A percentile compares a stretch with the other conserved stretches of the same genome.
These are phyloP conservation scores for Erodium texanum DNA, from an alignment of 441 rosid genomes.

Conservation along the genomic window DNA sequence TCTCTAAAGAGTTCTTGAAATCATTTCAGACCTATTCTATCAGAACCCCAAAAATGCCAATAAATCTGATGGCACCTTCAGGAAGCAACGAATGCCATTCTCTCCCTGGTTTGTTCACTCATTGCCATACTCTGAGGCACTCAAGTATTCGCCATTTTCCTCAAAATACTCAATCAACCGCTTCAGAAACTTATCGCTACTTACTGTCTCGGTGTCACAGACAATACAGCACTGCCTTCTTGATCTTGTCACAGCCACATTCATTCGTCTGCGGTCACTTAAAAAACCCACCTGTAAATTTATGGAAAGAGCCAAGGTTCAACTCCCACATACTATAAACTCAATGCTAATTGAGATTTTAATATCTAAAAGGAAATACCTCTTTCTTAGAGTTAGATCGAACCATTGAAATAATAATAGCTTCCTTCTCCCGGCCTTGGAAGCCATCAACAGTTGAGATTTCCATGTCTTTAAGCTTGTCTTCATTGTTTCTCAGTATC, in stretches of 20 bases:
- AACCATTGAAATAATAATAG: conserved; percentile 90
- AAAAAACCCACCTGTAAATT: conserved; percentile 63
- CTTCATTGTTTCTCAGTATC: conserved; percentile 61
- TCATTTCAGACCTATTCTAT: conserved; percentile 3
- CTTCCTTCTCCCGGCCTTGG: conserved; percentile 94
- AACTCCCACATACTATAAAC: neutral
- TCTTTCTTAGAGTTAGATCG: conserved; percentile 83
- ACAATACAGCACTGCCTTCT: conserved; percentile 87
- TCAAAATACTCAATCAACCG: conserved; percentile 77
- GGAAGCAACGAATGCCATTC: no score
- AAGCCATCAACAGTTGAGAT: conserved; percentile 95
- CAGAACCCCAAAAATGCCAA: neutral
- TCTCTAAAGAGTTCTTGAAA: conserved; percentile 2
- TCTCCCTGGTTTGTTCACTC: conserved; percentile 22
- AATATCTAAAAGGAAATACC: conserved; percentile 26
- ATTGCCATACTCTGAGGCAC: conserved; percentile 69
- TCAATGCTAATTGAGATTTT: conserved; percentile 5
- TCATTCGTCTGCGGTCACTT: conserved; percentile 81
- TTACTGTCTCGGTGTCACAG: conserved; percentile 86
- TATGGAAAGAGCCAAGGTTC: conserved; percentile 4
- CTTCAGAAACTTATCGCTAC: conserved; percentile 60
- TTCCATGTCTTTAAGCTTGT: conserved; percentile 69
- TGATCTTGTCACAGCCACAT: conserved; percentile 89
- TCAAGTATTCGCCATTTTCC: conserved; percentile 85
- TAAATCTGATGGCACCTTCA: conserved; percentile 2